A percentile compares a stretch with the other conserved stretches of the same genome.
Evolutionary conservation across 768 basidiomycete genomes (phyloP).

Genomic region (Dioszegia hungarica): DNA sequence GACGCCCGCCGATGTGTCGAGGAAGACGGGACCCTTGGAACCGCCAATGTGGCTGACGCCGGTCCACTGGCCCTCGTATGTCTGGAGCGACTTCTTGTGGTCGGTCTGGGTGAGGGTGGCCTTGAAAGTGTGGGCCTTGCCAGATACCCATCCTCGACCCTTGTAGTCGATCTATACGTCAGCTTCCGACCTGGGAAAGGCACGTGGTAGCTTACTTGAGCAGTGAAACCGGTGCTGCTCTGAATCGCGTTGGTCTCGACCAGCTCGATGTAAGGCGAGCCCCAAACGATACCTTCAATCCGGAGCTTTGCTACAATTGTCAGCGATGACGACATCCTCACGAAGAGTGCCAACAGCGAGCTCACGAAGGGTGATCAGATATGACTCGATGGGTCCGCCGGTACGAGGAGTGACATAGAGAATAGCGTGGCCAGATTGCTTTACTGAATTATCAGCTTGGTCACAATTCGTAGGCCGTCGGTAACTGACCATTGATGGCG

Average conservation of each 20-base stretch:
- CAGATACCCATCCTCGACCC: conserved; percentile 91
- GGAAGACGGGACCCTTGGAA: conserved; percentile 57
- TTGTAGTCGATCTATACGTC: conserved; percentile 76
- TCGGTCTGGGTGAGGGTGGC: conserved; percentile 59
- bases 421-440: conserved; percentile 89
- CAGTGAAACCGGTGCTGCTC: conserved; percentile 59
- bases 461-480: background rate
- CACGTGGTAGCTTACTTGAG: conserved; percentile 51
- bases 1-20: conserved; percentile 62
- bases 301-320: conserved; percentile 59
- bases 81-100: conserved; percentile 47
- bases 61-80: conserved; percentile 48
- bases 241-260: conserved; percentile 75
- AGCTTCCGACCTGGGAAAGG: conserved; percentile 22
- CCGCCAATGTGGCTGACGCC: conserved; percentile 54
- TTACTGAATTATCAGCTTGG: conserved; percentile 55
- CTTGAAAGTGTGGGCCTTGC: conserved; percentile 89
- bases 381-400: conserved; percentile 61
- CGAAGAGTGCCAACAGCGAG: background rate
- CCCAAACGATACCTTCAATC: conserved; percentile 83
- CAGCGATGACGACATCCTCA: conserved; percentile 1
- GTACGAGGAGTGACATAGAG: conserved; percentile 62
- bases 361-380: conserved; percentile 76
- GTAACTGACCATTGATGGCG: conserved; percentile 50
- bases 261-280: conserved; percentile 86